Evolutionary conservation across 1,139 yeast species (phyloP).

Genomic region (Hanseniaspora sp.): DNA sequence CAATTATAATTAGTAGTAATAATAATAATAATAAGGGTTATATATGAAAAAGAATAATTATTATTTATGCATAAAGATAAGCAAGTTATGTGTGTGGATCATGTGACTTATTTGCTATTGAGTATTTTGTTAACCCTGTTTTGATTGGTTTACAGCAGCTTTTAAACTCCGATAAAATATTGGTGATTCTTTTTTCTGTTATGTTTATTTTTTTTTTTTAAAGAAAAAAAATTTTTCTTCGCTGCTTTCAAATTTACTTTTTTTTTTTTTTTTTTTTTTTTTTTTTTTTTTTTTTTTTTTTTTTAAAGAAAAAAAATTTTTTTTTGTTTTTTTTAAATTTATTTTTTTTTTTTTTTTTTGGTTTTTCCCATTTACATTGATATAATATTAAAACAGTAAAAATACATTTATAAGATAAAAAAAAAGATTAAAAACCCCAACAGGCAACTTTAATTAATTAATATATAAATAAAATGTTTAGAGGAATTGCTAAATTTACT

Average conservation of each 20-base stretch:
- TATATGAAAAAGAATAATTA: not conserved
- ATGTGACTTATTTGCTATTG: not conserved
- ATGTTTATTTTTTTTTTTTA: not conserved
- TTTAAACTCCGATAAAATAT: not conserved
- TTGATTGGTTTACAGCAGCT: conserved; percentile 6
- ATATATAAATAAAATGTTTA: conserved; percentile 11
- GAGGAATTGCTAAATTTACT: conserved; percentile 6
- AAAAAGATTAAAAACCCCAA: not conserved
- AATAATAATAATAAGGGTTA: conserved; percentile 14
- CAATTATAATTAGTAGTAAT: conserved; percentile 41
- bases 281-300: too few species aligned
- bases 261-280: too few species aligned
- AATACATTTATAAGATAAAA: too few species aligned
- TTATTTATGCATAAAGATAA: too few species aligned
- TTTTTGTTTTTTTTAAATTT: too few species aligned
- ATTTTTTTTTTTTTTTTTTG: too few species aligned
- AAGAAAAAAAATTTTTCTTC: not conserved
- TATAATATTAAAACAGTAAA: too few species aligned
- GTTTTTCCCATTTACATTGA: too few species aligned
- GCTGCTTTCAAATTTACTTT: not conserved
- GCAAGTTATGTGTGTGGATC: not conserved
- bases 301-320: too few species aligned
- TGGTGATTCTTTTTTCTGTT: not conserved
- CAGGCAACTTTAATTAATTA: not conserved
- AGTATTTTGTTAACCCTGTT: conserved; percentile 13